Percentiles rank a stretch among this genome's conserved stretches.
These are phyloP conservation scores for Xerocomellus dryophilus DNA, from an alignment of 768 basidiomycete genomes.

Conservation along the genomic window DNA sequence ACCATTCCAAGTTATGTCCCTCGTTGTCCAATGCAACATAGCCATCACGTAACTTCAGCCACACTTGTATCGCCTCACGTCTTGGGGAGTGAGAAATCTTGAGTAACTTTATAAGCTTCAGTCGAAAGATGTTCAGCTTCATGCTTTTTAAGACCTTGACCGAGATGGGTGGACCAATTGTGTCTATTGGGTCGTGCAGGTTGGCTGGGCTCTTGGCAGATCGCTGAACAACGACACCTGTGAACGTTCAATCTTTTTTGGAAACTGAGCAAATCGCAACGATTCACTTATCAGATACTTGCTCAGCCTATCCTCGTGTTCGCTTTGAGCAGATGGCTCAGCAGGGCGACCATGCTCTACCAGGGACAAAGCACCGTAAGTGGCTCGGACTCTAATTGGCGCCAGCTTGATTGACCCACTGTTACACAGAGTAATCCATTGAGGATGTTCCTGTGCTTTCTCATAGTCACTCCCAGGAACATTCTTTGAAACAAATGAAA, in stretches of 20 bases:
- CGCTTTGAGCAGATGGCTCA: constrained; percentile 29
- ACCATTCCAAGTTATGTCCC: constrained; percentile 59
- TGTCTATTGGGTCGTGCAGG: constrained; percentile 15
- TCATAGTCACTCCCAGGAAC: constrained; percentile 41
- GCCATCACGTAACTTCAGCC: constrained; percentile 54
- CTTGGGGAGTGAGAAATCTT: constrained; percentile 26
- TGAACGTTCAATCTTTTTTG: constrained; percentile 8
- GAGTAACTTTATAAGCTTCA: constrained; percentile 57
- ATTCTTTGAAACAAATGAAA: constrained; percentile 58
- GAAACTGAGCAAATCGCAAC: neutral
- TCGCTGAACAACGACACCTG: constrained; percentile 33
- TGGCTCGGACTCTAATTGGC: neutral
- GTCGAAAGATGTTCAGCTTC: constrained; percentile 59
- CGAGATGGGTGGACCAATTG: constrained; percentile 21
- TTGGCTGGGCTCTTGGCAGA: constrained; percentile 20
- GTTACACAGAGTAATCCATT: constrained; percentile 58
- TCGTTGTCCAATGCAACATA: constrained; percentile 51
- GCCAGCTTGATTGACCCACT: constrained; percentile 40
- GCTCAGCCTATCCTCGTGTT: constrained; percentile 51
- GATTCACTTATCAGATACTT: constrained; percentile 57
- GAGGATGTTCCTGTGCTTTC: constrained; percentile 53
- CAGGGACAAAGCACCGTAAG: neutral
- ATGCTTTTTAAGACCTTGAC: constrained; percentile 67
- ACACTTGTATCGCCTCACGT: constrained; percentile 43
- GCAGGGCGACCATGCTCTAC: constrained; percentile 60